phyloP scores from a whole-genome alignment of 768 basidiomycete species.

The Inosperma sp. region DNA sequence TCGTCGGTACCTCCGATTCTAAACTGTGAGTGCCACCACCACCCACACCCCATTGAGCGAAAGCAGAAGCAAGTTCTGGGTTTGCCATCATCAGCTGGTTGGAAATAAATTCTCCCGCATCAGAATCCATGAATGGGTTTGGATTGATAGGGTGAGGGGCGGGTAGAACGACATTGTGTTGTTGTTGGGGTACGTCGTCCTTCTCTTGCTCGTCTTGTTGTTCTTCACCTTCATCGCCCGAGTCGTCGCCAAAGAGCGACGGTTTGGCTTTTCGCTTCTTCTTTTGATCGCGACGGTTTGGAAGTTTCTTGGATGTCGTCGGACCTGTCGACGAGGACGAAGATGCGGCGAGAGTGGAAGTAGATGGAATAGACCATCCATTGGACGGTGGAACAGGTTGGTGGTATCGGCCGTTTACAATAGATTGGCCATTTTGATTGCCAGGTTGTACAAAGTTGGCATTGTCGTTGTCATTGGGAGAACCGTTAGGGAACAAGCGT shows the following conservation, averaged over 20 bases:
- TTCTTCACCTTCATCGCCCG: conserved; percentile 5
- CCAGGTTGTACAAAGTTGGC: too few species aligned
- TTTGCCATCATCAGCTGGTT: conserved; percentile 14
- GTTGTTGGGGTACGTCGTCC: too few species aligned
- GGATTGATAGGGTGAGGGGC: not conserved
- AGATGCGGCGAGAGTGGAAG: too few species aligned
- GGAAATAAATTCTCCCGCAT: conserved; percentile 5
- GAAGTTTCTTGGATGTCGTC: not conserved
- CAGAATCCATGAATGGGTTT: conserved; percentile 2
- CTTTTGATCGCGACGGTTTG: conserved; percentile 1
- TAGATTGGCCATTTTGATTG: too few species aligned
- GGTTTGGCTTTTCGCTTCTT: not conserved
- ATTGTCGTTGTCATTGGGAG: not conserved
- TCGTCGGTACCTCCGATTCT: conserved; percentile 6
- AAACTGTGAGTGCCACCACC: not conserved
- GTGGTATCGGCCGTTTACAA: too few species aligned
- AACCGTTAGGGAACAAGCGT: conserved; percentile 11
- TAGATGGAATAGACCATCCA: not conserved
- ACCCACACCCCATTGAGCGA: conserved; percentile 11
- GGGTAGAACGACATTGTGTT: not conserved
- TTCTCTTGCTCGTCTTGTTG: conserved; percentile 6
- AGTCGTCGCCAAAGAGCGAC: conserved; percentile 9
- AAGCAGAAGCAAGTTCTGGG: conserved; percentile 12
- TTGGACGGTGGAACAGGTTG: not conserved
- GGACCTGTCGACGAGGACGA: not conserved